phyloP scores from a whole-genome alignment of 129 eudicot species.

The Glebionis coronaria region DNA sequence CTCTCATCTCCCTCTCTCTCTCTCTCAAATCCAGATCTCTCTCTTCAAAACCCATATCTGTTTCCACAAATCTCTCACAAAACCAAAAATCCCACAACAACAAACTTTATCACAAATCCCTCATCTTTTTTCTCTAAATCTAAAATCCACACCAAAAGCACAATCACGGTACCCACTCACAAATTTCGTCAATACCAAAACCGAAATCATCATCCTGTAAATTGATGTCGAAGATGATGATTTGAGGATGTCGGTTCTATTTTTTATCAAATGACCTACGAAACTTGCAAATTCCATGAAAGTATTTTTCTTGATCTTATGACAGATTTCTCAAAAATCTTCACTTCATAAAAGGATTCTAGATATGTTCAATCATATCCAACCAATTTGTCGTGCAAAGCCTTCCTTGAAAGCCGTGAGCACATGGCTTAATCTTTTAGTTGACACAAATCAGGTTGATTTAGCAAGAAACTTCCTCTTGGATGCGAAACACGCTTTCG shows the following conservation, averaged over 20 bases:
- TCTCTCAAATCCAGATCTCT: too few species aligned
- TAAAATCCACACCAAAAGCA: conserved; percentile 43
- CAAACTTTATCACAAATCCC: too few species aligned
- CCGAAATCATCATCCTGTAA: too few species aligned
- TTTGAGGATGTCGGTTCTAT: conserved; percentile 55
- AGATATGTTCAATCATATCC: conserved; percentile 69
- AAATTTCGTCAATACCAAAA: too few species aligned
- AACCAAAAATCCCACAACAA: too few species aligned
- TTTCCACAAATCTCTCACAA: too few species aligned
- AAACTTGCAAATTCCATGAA: conserved; percentile 84
- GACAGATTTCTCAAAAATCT: conserved; percentile 56
- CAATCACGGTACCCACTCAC: conserved; percentile 53
- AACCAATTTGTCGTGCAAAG: conserved; percentile 58
- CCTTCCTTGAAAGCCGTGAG: conserved; percentile 84
- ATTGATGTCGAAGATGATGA: too few species aligned
- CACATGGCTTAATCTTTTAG: too few species aligned
- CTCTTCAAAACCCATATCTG: too few species aligned
- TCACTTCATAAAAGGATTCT: conserved; percentile 57
- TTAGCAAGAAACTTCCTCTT: conserved; percentile 65
- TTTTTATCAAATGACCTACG: conserved; percentile 71
- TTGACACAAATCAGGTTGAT: conserved; percentile 49
- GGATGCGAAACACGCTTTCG: conserved; percentile 39
- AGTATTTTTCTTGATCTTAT: conserved; percentile 66
- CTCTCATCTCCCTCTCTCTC: too few species aligned
- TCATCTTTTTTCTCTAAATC: too few species aligned